Percentiles rank a stretch among this genome's conserved stretches.
Evolutionary conservation across 148 eudicot species (phyloP).

Genomic region (Diospyros kaki): DNA sequence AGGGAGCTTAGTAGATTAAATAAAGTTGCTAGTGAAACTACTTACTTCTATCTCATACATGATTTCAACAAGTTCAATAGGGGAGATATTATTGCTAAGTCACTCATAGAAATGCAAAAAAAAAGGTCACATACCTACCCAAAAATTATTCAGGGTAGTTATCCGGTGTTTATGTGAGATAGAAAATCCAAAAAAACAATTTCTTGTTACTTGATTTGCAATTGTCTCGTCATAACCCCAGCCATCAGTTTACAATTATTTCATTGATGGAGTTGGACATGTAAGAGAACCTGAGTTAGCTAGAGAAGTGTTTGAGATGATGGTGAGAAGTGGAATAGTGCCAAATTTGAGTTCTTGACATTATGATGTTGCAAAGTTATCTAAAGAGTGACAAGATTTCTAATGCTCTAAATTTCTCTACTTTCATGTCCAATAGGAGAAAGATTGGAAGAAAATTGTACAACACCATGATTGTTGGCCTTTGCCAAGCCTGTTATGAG

Average conservation of each 20-base stretch:
- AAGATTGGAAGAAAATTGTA: slow-evolving; percentile 30
- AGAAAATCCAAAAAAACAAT: slow-evolving; percentile 52
- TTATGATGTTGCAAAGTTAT: slow-evolving; percentile 53
- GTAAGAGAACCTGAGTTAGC: slow-evolving; percentile 65
- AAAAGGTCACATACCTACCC: slow-evolving; percentile 49
- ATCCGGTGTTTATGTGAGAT: slow-evolving; percentile 38
- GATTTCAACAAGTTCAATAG: slow-evolving; percentile 45
- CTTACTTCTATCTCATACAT: slow-evolving; percentile 56
- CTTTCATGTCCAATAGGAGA: slow-evolving; percentile 39
- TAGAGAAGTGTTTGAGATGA: slow-evolving; percentile 49
- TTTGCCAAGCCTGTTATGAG: slow-evolving; percentile 48
- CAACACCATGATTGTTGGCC: slow-evolving; percentile 59
- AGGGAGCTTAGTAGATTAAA: slow-evolving; percentile 40
- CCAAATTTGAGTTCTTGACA: slow-evolving; percentile 41
- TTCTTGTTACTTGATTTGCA: slow-evolving; percentile 61
- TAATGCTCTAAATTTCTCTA: slow-evolving; percentile 53
- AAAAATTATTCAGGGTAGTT: slow-evolving; percentile 43
- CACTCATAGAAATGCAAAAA: slow-evolving; percentile 90
- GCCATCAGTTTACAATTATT: slow-evolving; percentile 34
- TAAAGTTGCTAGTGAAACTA: slow-evolving; percentile 26
- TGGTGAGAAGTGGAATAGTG: slow-evolving; percentile 34
- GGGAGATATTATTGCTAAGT: slow-evolving; percentile 65
- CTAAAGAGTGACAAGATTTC: slow-evolving; percentile 43
- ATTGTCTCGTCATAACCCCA: slow-evolving; percentile 33
- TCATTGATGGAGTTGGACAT: slow-evolving; percentile 76